phyloP scores from a whole-genome alignment of 179 eudicot species.

The Silene vulgaris region DNA sequence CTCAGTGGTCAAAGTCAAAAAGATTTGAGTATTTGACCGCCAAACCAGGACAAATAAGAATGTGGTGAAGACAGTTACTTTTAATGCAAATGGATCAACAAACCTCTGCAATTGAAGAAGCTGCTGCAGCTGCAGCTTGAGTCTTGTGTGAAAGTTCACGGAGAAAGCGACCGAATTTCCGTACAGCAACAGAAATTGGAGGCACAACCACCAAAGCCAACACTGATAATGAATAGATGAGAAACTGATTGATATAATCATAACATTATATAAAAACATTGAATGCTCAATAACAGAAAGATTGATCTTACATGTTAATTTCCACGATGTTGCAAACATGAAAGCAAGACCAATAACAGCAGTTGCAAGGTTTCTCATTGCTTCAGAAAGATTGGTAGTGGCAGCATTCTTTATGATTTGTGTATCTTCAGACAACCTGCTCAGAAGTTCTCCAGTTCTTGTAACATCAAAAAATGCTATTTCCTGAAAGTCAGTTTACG shows the following conservation, averaged over 20 bases:
- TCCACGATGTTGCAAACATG: constrained; percentile 89
- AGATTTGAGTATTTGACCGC: not conserved
- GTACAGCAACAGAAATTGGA: constrained; percentile 60
- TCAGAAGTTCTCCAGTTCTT: constrained; percentile 81
- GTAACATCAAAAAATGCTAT: constrained; percentile 88
- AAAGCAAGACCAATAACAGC: constrained; percentile 69
- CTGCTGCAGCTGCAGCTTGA: constrained; percentile 93
- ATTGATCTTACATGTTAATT: constrained; percentile 58
- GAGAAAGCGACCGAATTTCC: constrained; percentile 75
- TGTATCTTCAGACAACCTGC: constrained; percentile 87
- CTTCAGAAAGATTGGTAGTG: constrained; percentile 90
- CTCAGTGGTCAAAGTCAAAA: not conserved
- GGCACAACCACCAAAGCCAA: constrained; percentile 81
- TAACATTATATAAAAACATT: not conserved
- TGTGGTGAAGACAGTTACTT: not conserved
- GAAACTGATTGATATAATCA: not conserved
- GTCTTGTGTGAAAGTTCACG: constrained; percentile 83
- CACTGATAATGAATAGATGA: constrained; percentile 37
- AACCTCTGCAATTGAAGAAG: constrained; percentile 94
- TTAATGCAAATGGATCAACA: not conserved
- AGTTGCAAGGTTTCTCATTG: constrained; percentile 66
- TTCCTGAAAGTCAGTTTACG: constrained; percentile 42
- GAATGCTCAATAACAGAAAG: constrained; percentile 2
- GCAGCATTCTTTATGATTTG: constrained; percentile 93
- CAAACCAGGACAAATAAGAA: not conserved